Conservation (phyloP, 83 land plant species). For the Larix sibirica region DNA sequence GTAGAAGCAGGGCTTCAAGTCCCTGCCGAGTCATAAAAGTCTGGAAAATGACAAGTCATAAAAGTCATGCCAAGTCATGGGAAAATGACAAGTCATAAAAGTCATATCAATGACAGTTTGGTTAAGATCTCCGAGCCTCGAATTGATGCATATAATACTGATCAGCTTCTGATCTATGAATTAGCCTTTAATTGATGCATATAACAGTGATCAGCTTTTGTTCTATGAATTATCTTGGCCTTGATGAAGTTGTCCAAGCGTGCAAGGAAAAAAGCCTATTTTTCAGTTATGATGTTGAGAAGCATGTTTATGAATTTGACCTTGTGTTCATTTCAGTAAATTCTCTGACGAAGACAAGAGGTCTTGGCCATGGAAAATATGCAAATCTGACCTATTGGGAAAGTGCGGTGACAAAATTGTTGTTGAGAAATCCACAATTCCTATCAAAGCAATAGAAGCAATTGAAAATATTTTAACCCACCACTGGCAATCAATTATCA, state of each 20-base stretch:
- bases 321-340: constrained; percentile 27
- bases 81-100: too few relatives aligned
- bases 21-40: too few relatives aligned
- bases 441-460: neutral
- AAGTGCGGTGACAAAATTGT: constrained; percentile 35
- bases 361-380: constrained; percentile 19
- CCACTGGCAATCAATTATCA: neutral
- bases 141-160: constrained; percentile 11
- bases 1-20: too few relatives aligned
- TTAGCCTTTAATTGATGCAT: constrained; percentile 16
- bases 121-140: neutral
- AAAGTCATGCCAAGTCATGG: too few relatives aligned
- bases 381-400: constrained; percentile 33
- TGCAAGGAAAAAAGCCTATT: constrained; percentile 28
- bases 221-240: constrained; percentile 21
- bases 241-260: constrained; percentile 25
- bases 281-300: constrained; percentile 31
- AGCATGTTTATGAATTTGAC: constrained; percentile 30
- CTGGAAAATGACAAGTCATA: too few relatives aligned
- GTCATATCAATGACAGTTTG: too few relatives aligned
- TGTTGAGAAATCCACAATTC: constrained; percentile 10
- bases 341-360: constrained; percentile 20
- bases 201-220: constrained; percentile 14
- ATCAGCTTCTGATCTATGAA: constrained; percentile 26
- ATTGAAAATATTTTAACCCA: neutral